Evolutionary conservation across 257 asterid species (phyloP).

Genomic region (Solanum pimpinellifolium): DNA sequence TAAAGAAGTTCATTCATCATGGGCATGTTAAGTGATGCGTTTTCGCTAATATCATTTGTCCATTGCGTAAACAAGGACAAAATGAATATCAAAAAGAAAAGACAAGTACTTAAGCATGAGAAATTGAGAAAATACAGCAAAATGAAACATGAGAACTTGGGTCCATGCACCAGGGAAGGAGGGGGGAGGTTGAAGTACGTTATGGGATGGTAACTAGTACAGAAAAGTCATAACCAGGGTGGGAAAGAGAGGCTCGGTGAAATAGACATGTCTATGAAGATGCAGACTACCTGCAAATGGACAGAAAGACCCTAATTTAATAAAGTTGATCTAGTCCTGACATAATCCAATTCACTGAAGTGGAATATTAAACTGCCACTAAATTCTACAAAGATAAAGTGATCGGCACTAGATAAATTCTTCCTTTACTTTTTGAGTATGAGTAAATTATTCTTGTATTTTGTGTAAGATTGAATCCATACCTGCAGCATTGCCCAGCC

Average conservation of each 20-base stretch:
- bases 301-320: not conserved
- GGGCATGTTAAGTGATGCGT: not conserved
- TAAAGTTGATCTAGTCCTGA: not conserved
- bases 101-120: not conserved
- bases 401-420: not conserved
- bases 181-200: not conserved
- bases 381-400: not conserved
- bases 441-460: not conserved
- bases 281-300: not conserved
- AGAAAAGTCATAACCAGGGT: not conserved
- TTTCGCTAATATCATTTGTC: not conserved
- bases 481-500: constrained; percentile 92
- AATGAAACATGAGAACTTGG: not conserved
- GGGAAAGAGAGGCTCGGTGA: not conserved
- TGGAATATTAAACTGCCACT: not conserved
- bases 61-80: not conserved
- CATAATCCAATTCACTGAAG: not conserved
- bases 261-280: not conserved
- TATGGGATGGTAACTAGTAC: not conserved
- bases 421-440: not conserved
- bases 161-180: not conserved
- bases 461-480: not conserved
- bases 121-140: not conserved
- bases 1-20: not conserved
- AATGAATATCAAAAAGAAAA: not conserved